phyloP scores from a whole-genome alignment of 805 yeast genomes.

The Candida stauntonica region DNA sequence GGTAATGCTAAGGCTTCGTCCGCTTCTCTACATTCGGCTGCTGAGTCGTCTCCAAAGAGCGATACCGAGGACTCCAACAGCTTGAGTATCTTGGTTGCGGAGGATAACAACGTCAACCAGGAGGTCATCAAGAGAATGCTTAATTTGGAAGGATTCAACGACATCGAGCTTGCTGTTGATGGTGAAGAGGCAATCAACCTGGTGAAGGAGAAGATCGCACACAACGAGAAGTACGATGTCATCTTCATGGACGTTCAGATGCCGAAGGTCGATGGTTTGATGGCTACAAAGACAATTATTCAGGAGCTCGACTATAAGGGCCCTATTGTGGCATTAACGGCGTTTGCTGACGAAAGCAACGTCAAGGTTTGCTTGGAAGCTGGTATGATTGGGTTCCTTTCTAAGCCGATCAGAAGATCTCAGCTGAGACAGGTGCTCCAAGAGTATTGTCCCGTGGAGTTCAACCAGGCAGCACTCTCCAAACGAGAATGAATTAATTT shows the following conservation, averaged over 20 bases:
- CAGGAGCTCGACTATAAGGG: slow-evolving; percentile 57
- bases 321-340: slow-evolving; percentile 93
- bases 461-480: background rate
- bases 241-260: slow-evolving; percentile 97
- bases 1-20: slow-evolving; percentile 33
- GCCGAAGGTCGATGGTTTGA: slow-evolving; percentile 89
- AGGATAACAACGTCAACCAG: slow-evolving; percentile 90
- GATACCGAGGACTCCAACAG: slow-evolving; percentile 8
- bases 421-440: slow-evolving; percentile 53
- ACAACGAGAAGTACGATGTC: slow-evolving; percentile 50
- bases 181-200: slow-evolving; percentile 83
- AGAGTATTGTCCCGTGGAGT: slow-evolving; percentile 27
- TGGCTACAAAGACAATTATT: slow-evolving; percentile 75
- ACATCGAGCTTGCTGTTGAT: slow-evolving; percentile 77
- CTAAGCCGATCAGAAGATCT: slow-evolving; percentile 80
- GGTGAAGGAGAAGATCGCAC: slow-evolving; percentile 34
- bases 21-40: slow-evolving; percentile 4
- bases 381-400: slow-evolving; percentile 91
- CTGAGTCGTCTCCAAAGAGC: slow-evolving; percentile 7
- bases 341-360: slow-evolving; percentile 91
- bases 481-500: background rate
- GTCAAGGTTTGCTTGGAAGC: slow-evolving; percentile 77
- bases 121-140: slow-evolving; percentile 91
- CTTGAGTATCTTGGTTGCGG: slow-evolving; percentile 76
- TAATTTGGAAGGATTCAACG: slow-evolving; percentile 69